These are phyloP conservation scores for Penicillium paneum DNA, from an alignment of 2,329 filamentous ascomycete genomes.

Conservation along the genomic window DNA sequence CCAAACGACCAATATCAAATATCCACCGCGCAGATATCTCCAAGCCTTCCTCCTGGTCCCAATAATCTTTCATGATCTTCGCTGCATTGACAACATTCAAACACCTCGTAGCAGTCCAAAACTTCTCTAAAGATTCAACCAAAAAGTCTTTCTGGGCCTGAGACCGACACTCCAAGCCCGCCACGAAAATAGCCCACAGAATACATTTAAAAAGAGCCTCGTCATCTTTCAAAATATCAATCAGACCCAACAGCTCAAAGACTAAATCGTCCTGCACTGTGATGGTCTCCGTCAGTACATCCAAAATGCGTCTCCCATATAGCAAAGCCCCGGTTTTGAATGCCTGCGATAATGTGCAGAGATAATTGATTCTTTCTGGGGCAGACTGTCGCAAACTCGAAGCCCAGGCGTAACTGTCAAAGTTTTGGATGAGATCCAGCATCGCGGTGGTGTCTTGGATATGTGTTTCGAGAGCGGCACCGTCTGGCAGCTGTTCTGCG, in stretches of 20 bases:
- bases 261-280: slow-evolving; percentile 22
- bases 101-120: slow-evolving; percentile 33
- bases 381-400: slow-evolving; percentile 16
- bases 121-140: slow-evolving; percentile 23
- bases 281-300: slow-evolving; percentile 17
- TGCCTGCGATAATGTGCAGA: slow-evolving; percentile 27
- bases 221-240: slow-evolving; percentile 24
- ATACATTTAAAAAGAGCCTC: slow-evolving; percentile 32
- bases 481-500: slow-evolving; percentile 4
- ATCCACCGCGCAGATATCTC: slow-evolving; percentile 25
- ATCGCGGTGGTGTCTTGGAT: slow-evolving; percentile 14
- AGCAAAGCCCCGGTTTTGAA: slow-evolving; percentile 32
- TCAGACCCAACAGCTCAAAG: slow-evolving; percentile 24
- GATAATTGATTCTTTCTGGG: slow-evolving; percentile 14
- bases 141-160: slow-evolving; percentile 25
- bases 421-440: slow-evolving; percentile 20
- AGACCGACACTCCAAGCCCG: slow-evolving; percentile 30
- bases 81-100: slow-evolving; percentile 35
- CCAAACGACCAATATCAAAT: slow-evolving; percentile 28
- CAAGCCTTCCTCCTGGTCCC: slow-evolving; percentile 16
- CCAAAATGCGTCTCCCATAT: slow-evolving; percentile 33
- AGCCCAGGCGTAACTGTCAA: slow-evolving; percentile 30
- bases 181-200: slow-evolving; percentile 36
- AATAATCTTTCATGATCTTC: slow-evolving; percentile 27
- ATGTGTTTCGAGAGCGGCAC: slow-evolving; percentile 1